Percentiles rank a stretch among this genome's conserved stretches.
Evolutionary conservation across 768 basidiomycete genomes (phyloP).

Genomic region (Lactarius akahatsu): DNA sequence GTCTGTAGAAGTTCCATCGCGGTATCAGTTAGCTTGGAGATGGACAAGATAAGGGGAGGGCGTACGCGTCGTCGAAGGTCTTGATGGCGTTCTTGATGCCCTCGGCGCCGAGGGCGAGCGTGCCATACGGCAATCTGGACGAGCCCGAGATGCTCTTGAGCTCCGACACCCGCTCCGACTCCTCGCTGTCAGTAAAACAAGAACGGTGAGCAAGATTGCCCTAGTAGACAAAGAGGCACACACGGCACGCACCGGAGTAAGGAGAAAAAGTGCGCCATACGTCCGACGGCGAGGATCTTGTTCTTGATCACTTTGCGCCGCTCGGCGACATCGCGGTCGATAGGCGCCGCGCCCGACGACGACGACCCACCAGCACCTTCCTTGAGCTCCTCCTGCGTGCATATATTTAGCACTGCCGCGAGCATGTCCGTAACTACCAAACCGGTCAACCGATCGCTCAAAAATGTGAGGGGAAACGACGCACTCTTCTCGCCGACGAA

Average conservation of each 20-base stretch:
- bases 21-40: neutral
- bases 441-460: neutral
- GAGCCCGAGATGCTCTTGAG: slow-evolving; percentile 88
- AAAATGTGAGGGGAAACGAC: slow-evolving; percentile 34
- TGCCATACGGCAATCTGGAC: slow-evolving; percentile 75
- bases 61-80: slow-evolving; percentile 94
- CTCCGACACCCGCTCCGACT: slow-evolving; percentile 96
- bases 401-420: slow-evolving; percentile 94
- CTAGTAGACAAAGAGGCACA: neutral
- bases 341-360: too few species aligned
- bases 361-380: slow-evolving; percentile 53
- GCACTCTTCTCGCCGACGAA: slow-evolving; percentile 96
- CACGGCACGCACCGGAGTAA: slow-evolving; percentile 74
- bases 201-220: neutral
- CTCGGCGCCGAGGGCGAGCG: slow-evolving; percentile 84
- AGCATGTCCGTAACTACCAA: slow-evolving; percentile 94
- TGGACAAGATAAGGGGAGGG: neutral
- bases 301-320: slow-evolving; percentile 93
- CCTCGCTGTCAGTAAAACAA: slow-evolving; percentile 61
- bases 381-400: slow-evolving; percentile 95
- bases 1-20: slow-evolving; percentile 44
- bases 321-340: slow-evolving; percentile 57
- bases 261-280: slow-evolving; percentile 94
- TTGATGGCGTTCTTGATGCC: slow-evolving; percentile 94
- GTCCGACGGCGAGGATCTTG: slow-evolving; percentile 96